phyloP scores from a whole-genome alignment of 2,329 filamentous ascomycete species.

The Aspergillus sclerotialis region DNA sequence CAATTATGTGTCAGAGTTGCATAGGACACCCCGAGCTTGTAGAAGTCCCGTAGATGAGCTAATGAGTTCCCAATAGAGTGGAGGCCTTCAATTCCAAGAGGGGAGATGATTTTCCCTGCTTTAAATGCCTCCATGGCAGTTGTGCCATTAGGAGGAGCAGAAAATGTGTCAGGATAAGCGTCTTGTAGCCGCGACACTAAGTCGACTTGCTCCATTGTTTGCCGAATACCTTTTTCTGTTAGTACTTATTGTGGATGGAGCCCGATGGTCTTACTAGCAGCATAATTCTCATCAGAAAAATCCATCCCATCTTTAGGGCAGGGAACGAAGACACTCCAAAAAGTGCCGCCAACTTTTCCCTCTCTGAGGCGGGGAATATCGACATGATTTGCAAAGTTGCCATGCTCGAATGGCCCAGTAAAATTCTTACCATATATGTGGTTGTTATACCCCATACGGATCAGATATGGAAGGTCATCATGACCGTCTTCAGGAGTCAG shows the following conservation, averaged over 20 bases:
- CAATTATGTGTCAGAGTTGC: slow-evolving; percentile 89
- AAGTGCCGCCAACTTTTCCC: slow-evolving; percentile 68
- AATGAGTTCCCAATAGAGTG: slow-evolving; percentile 84
- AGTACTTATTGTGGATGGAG: background rate
- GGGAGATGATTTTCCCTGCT: slow-evolving; percentile 62
- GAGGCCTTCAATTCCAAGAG: slow-evolving; percentile 75
- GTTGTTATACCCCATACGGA: slow-evolving; percentile 63
- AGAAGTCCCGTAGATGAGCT: slow-evolving; percentile 62
- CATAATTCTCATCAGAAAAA: slow-evolving; percentile 67
- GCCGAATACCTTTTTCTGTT: slow-evolving; percentile 18
- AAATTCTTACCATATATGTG: slow-evolving; percentile 71
- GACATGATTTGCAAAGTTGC: slow-evolving; percentile 62
- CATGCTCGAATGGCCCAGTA: slow-evolving; percentile 64
- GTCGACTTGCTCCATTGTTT: slow-evolving; percentile 31
- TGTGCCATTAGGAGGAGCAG: slow-evolving; percentile 49
- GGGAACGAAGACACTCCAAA: slow-evolving; percentile 80
- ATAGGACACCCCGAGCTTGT: slow-evolving; percentile 76
- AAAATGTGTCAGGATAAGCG: slow-evolving; percentile 43
- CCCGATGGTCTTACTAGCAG: slow-evolving; percentile 47
- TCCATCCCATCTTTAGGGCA: slow-evolving; percentile 68
- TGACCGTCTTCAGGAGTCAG: slow-evolving; percentile 62
- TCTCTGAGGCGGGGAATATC: slow-evolving; percentile 68
- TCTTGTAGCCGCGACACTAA: slow-evolving; percentile 27
- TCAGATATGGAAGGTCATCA: slow-evolving; percentile 72
- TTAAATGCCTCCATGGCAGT: slow-evolving; percentile 57